Conservation (phyloP, 441 rosid species). For the Metrosideros polymorpha region DNA sequence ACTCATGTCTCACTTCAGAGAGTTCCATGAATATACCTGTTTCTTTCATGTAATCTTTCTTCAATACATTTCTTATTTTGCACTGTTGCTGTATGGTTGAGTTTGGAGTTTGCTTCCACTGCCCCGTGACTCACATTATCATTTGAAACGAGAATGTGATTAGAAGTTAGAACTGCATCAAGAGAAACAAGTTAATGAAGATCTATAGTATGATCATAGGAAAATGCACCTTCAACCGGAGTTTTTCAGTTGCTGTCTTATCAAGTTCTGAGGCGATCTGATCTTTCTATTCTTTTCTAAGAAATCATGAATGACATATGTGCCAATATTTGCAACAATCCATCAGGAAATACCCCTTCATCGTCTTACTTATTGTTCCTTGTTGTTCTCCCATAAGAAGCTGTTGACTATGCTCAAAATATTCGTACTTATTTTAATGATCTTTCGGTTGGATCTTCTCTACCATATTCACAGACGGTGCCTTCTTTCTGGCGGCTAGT, state of each 20-base stretch:
- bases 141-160: neutral
- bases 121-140: neutral
- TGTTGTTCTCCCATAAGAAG: neutral
- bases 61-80: neutral
- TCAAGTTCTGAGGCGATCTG: neutral
- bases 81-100: neutral
- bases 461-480: slow-evolving; percentile 16
- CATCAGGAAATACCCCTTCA: neutral
- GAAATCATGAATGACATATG: neutral
- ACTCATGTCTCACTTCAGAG: neutral
- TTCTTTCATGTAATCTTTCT: neutral
- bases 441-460: neutral
- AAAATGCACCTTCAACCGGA: neutral
- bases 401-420: neutral
- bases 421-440: neutral
- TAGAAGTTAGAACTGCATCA: neutral
- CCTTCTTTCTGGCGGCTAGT: slow-evolving; percentile 11
- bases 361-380: neutral
- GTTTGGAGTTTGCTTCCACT: neutral
- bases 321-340: neutral
- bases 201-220: neutral
- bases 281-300: neutral
- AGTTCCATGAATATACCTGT: neutral
- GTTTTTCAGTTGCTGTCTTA: neutral
- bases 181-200: neutral